Evolutionary conservation across 75 land plant genomes (phyloP).

Genomic region (Pseudotsuga menziesii): DNA sequence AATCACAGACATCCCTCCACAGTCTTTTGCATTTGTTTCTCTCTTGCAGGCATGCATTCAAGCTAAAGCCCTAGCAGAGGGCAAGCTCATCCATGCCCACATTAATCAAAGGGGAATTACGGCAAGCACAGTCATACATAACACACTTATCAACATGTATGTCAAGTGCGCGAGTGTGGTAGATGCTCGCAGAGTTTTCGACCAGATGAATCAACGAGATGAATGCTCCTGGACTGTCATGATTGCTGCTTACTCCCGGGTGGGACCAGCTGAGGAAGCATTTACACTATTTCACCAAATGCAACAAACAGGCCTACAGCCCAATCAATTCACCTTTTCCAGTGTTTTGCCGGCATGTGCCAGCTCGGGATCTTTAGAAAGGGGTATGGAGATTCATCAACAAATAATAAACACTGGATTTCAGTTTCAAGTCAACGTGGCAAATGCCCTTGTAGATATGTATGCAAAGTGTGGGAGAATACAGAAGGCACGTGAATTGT

Average conservation of each 20-base stretch:
- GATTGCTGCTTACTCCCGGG: constrained; percentile 12
- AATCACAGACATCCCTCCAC: background rate
- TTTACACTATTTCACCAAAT: constrained; percentile 15
- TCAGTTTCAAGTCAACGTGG: constrained; percentile 10
- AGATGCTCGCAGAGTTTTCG: constrained; percentile 14
- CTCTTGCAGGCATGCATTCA: constrained; percentile 7
- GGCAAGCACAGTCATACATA: background rate
- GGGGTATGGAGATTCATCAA: constrained; percentile 14
- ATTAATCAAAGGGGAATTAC: background rate
- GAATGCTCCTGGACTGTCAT: constrained; percentile 17
- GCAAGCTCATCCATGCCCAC: constrained; percentile 10
- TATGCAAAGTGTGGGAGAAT: constrained; percentile 22
- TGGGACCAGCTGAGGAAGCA: constrained; percentile 5
- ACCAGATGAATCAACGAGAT: constrained; percentile 11
- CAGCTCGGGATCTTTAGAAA: constrained; percentile 4
- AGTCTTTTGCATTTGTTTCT: background rate
- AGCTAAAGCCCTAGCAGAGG: constrained; percentile 11
- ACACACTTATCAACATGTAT: constrained; percentile 20
- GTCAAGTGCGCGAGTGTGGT: constrained; percentile 13
- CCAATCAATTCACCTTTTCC: constrained; percentile 13
- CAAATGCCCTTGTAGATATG: constrained; percentile 18
- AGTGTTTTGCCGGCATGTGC: constrained; percentile 14
- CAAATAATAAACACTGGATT: background rate
- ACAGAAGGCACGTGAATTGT: constrained; percentile 13
- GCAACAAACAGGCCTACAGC: constrained; percentile 6